Percentiles rank a stretch among this genome's conserved stretches.
These are phyloP conservation scores for Dothideomycetidae sp. DNA, from an alignment of 2,329 filamentous ascomycete genomes.

Conservation along the genomic window DNA sequence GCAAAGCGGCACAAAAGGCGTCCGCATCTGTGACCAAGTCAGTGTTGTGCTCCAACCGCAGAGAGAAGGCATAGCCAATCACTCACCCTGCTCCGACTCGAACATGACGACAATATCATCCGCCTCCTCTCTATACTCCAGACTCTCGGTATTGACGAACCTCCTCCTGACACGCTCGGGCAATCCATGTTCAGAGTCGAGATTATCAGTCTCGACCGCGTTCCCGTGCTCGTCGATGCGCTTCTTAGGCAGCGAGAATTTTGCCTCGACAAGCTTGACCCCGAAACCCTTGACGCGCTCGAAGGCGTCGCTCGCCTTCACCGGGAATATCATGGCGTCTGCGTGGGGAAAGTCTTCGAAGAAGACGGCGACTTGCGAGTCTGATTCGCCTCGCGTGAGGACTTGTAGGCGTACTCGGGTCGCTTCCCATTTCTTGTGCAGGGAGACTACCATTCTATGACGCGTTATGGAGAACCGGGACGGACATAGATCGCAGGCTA, in stretches of 20 bases:
- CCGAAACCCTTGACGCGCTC: conserved; percentile 53
- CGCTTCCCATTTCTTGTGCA: conserved; percentile 90
- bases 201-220: conserved; percentile 38
- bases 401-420: conserved; percentile 67
- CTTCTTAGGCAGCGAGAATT: conserved; percentile 63
- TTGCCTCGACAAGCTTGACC: conserved; percentile 73
- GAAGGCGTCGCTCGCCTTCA: conserved; percentile 73
- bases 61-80: neutral
- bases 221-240: conserved; percentile 25
- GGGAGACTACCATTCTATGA: conserved; percentile 63
- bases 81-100: conserved; percentile 47
- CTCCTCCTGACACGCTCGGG: conserved; percentile 45
- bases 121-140: conserved; percentile 81
- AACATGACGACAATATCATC: conserved; percentile 82
- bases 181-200: conserved; percentile 36
- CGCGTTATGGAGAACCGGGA: conserved; percentile 67
- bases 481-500: conserved; percentile 43
- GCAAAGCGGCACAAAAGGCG: neutral
- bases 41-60: neutral
- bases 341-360: conserved; percentile 80
- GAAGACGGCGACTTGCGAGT: conserved; percentile 64
- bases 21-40: neutral
- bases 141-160: conserved; percentile 74
- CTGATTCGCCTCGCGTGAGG: conserved; percentile 54
- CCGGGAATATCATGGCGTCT: conserved; percentile 73